Evolutionary conservation across 192 early-diverging fungal species (phyloP), one percentile per base, ranked within the genome.

Genomic region (Haplosporangium gracile): DNA sequence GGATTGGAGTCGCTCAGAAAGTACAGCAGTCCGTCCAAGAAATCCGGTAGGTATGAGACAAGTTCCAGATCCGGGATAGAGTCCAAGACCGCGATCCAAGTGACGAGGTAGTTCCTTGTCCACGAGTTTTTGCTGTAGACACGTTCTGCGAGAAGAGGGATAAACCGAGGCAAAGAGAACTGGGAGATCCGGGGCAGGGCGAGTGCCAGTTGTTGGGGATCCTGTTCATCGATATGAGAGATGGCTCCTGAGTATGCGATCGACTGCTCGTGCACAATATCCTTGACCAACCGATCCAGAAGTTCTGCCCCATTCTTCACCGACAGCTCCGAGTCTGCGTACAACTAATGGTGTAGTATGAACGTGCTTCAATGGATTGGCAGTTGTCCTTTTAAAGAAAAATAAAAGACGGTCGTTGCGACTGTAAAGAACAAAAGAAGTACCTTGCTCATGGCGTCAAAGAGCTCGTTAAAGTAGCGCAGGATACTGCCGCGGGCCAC

Each of bases 301-400:
- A 99, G 91, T 49, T 99, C 98, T 0, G 98, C 96, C 22, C 97
- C 99, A 76, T 95, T 96, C 89, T 97, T 99, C 24, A 99, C 99
- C 1, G 95, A 96, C 51, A 93, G 85, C 76, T 99, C 98, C 8
- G 95, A 89, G 85, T 99, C 99, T 0, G 97, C 94, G 8, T 96
- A 92, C 32, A 97, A 89, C 95, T 97, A 88, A 57, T 38, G 13
- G 60, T 11, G 22, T 0, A 24, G 8, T 7, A 57, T 7, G 55
- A 65, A 20, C 2, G 0, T 1, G 60, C 13, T 32, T 3, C 24
- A 11, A 29, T 32, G 0, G n/a, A 24, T 26, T 26, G 36, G 36
- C 36, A 26, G 55, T 57, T 26, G 5, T 26, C 24, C 5, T 26
- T 7, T 6, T 57, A 10, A 1, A 60, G 5, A 2, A 18, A 9